Evolutionary conservation across 495 filamentous ascomycete genomes (phyloP).

Genomic region (Neurospora sp.): DNA sequence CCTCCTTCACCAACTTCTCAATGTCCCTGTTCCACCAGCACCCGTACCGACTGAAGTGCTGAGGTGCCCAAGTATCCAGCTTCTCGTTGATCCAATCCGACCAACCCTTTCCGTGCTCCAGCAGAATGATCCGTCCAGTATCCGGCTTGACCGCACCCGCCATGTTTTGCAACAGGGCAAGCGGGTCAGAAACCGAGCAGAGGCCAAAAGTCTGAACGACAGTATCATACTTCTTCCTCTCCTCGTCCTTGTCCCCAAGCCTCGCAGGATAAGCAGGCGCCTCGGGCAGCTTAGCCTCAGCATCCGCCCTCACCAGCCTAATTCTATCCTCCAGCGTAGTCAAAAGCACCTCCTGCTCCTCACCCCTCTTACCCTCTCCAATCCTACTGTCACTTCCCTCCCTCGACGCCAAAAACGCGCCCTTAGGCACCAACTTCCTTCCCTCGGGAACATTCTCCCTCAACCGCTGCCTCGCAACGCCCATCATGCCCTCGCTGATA

Average conservation of each 20-base stretch:
- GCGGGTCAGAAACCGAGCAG: constrained; percentile 74
- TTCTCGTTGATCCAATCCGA: constrained; percentile 68
- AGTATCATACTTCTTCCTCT: constrained; percentile 57
- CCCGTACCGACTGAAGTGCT: constrained; percentile 75
- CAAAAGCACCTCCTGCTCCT: constrained; percentile 16
- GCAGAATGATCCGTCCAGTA: constrained; percentile 64
- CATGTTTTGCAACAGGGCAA: constrained; percentile 51
- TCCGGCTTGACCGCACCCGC: constrained; percentile 40
- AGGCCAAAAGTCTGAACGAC: constrained; percentile 88
- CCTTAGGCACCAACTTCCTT: constrained; percentile 8
- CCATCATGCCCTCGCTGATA: constrained; percentile 33
- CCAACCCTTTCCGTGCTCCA: constrained; percentile 82
- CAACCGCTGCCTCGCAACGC: constrained; percentile 28
- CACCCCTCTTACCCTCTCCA: background rate
- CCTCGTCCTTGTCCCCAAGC: background rate
- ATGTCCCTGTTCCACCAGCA: constrained; percentile 99
- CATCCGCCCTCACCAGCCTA: constrained; percentile 31
- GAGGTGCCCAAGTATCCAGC: constrained; percentile 65
- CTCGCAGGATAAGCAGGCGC: constrained; percentile 6
- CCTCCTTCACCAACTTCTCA: constrained; percentile 52
- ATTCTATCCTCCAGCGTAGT: constrained; percentile 23
- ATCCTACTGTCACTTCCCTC: background rate
- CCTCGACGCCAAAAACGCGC: constrained; percentile 8
- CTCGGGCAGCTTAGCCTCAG: constrained; percentile 19
- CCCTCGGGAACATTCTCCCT: constrained; percentile 17